Evolutionary conservation across 192 early-diverging fungal species (phyloP), one percentile per base, ranked within the genome.

Genomic region (Powellomyces hirtus): DNA sequence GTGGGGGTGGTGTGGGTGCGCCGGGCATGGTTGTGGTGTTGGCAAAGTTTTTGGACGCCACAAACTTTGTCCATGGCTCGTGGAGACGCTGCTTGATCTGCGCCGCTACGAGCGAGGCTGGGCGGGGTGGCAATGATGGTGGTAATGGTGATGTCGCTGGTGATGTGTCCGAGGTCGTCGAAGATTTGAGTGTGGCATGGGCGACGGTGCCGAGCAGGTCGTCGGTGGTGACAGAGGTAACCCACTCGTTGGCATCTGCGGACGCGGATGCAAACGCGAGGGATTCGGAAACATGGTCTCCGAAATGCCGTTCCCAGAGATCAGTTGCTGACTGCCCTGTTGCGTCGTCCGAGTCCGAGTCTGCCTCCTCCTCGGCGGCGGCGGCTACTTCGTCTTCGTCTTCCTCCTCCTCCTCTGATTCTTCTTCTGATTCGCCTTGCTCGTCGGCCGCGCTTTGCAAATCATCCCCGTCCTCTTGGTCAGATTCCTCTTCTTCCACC

Each of bases 241-340:
- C 57, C 82, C 82, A 84, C 27, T 66, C 69, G 57, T 80, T 81
- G 20, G 68, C 40, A 46, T 79, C 75, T 18, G 53, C 69, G 3
- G 55, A 36, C 5, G 77, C 50, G 27, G 77, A 68, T 34, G 42
- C 45, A 33, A 64, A 59, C 4, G 65, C 68, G n/a, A 84, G 72
- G 5, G 52, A 16, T 6, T 34, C 46, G 1, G 75, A 50, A 29
- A 73, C 68, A 22, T 66, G 57, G 62, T 79, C 76, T 0, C 59
- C 71, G 59, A 81, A 79, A 60, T 79, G 80, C 11, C 30, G 22
- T 60, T 77, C 76, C 37, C 61, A 79, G 0, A 64, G 34, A 53
- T 75, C 68, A 5, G 59, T 38, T 22, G 60, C n/a, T 16, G 27
- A 4, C 10, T 3, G 8, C 11, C 53, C 62, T 35, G 46, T n/a